Evolutionary conservation across 75 land plant species (phyloP).

Genomic region (Pinus tabuliformis): DNA sequence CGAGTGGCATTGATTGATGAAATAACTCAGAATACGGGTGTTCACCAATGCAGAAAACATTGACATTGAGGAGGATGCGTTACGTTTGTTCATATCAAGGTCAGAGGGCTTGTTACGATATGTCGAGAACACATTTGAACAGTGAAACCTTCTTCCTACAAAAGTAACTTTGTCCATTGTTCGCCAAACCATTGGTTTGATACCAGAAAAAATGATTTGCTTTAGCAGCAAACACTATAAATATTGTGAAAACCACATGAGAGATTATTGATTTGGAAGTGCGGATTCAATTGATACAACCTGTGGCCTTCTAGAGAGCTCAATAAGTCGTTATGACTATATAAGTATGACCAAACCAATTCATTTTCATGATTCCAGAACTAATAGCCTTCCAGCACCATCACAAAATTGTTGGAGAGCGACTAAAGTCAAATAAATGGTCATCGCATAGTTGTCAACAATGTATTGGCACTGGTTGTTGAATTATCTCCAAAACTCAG

Average conservation of each 20-base stretch:
- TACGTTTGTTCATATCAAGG: slow-evolving; percentile 23
- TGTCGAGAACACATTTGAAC: slow-evolving; percentile 73
- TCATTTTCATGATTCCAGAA: slow-evolving; percentile 14
- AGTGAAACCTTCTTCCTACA: slow-evolving; percentile 66
- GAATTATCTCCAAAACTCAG: no score
- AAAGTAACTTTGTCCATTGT: slow-evolving; percentile 56
- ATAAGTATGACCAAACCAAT: slow-evolving; percentile 20
- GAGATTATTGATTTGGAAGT: slow-evolving; percentile 45
- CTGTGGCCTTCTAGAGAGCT: not conserved
- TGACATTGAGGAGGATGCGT: slow-evolving; percentile 24
- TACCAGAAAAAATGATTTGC: slow-evolving; percentile 64
- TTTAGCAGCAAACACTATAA: slow-evolving; percentile 52
- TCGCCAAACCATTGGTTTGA: slow-evolving; percentile 39
- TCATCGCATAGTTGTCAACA: no score
- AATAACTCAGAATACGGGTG: no score
- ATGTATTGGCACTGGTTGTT: no score
- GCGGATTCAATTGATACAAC: not conserved
- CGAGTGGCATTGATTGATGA: no score
- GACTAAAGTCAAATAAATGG: no score
- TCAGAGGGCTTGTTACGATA: slow-evolving; percentile 44
- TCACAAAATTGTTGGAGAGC: not conserved
- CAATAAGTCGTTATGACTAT: not conserved
- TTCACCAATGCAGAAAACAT: slow-evolving; percentile 23
- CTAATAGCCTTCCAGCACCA: slow-evolving; percentile 11
- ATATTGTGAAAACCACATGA: slow-evolving; percentile 52